Percentiles rank a stretch among this genome's conserved stretches.
Evolutionary conservation across 208 protist genomes (phyloP).

Genomic region (Ichthyophonus hoferi): DNA sequence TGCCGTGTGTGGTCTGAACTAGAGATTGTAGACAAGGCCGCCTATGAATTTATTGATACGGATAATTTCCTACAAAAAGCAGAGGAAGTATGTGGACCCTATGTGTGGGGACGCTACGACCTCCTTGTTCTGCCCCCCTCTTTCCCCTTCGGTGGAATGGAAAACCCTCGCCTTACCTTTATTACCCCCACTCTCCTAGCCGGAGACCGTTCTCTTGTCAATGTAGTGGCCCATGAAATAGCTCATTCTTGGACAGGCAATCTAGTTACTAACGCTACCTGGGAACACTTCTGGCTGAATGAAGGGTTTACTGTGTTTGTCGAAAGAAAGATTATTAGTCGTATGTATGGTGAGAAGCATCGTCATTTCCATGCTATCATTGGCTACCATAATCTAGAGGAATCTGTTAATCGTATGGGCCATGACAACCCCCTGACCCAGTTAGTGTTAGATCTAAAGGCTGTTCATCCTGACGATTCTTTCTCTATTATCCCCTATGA

Average conservation of each 20-base stretch:
- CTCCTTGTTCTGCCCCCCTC: constrained; percentile 70
- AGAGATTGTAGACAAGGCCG: constrained; percentile 58
- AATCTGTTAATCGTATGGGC: constrained; percentile 56
- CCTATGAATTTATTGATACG: constrained; percentile 75
- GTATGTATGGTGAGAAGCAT: constrained; percentile 48
- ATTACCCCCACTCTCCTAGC: constrained; percentile 71
- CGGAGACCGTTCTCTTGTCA: constrained; percentile 65
- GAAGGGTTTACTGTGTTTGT: constrained; percentile 70
- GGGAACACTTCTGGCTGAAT: constrained; percentile 74
- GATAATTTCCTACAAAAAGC: constrained; percentile 60
- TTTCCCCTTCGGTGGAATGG: constrained; percentile 80
- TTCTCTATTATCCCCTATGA: constrained; percentile 74
- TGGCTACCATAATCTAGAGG: constrained; percentile 55
- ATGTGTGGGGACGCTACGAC: constrained; percentile 70
- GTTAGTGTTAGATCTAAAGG: constrained; percentile 42
- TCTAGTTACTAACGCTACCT: constrained; percentile 64
- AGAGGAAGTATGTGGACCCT: constrained; percentile 63
- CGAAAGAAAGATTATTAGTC: constrained; percentile 66
- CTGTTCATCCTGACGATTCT: constrained; percentile 73
- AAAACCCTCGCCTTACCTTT: constrained; percentile 55
- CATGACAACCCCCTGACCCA: constrained; percentile 51
- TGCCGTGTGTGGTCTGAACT: constrained; percentile 57
- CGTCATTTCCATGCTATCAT: constrained; percentile 57
- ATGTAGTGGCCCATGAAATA: constrained; percentile 78
- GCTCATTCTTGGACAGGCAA: constrained; percentile 73